Conservation (phyloP, 2,329 filamentous ascomycete genomes). For the Diaporthe helianthi region DNA sequence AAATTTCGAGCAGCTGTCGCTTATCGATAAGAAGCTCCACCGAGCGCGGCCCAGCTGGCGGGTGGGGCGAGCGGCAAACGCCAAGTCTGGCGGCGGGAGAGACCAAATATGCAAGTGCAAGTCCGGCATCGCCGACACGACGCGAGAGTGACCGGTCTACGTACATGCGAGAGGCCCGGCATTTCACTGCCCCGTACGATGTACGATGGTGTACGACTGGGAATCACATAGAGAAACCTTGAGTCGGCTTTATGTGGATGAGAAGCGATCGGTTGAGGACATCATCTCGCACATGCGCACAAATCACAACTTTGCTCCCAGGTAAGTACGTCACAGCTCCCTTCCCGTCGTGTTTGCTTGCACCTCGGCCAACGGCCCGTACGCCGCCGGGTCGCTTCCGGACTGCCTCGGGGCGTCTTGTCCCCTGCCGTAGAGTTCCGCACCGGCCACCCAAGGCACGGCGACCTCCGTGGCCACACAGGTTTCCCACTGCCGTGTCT, state of each 20-base stretch:
- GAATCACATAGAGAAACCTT: conserved; percentile 51
- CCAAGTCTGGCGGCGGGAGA: conserved; percentile 27
- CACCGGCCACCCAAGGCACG: background rate
- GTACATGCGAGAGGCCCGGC: background rate
- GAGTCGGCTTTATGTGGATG: conserved; percentile 74
- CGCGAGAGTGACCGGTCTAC: background rate
- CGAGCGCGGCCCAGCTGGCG: background rate
- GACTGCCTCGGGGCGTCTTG: conserved; percentile 29
- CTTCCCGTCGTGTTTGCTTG: conserved; percentile 23
- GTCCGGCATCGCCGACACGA: background rate
- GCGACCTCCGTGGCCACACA: conserved; percentile 1
- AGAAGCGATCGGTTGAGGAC: conserved; percentile 75
- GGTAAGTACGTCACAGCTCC: conserved; percentile 61
- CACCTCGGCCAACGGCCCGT: background rate
- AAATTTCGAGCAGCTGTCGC: conserved; percentile 27
- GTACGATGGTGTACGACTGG: conserved; percentile 57
- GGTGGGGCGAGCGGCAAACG: background rate
- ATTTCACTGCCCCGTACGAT: background rate
- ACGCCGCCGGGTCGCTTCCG: background rate
- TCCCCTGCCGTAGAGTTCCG: conserved; percentile 24
- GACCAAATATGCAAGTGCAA: conserved; percentile 31
- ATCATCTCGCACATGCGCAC: conserved; percentile 75
- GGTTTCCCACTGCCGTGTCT: background rate
- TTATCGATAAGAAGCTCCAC: conserved; percentile 30
- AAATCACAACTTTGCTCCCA: conserved; percentile 72